Evolutionary conservation across 164 flowering plant species (phyloP).

Genomic region (Warburgia ugandensis): DNA sequence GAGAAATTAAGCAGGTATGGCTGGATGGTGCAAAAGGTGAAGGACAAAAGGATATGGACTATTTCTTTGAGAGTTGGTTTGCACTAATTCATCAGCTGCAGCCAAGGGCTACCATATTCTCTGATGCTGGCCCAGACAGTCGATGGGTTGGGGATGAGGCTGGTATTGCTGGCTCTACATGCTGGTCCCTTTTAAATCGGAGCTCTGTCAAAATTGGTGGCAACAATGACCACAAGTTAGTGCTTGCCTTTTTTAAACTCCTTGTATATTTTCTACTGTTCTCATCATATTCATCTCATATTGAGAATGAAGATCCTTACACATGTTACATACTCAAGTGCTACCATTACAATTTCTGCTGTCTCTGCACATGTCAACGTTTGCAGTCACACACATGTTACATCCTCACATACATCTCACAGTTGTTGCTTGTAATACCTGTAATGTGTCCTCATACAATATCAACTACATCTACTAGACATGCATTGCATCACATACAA

Average conservation of each 20-base stretch:
- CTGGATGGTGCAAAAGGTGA: slow-evolving; percentile 95
- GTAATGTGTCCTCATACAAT: too few relatives aligned
- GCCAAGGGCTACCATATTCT: slow-evolving; percentile 78
- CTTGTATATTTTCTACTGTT: neutral
- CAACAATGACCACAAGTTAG: slow-evolving; percentile 54
- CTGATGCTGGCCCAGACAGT: slow-evolving; percentile 92
- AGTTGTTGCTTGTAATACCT: too few relatives aligned
- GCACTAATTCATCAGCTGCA: slow-evolving; percentile 80
- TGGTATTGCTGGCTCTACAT: slow-evolving; percentile 72
- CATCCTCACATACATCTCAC: too few relatives aligned
- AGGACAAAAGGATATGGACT: slow-evolving; percentile 86
- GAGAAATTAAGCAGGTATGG: slow-evolving; percentile 68
- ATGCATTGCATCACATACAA: too few relatives aligned
- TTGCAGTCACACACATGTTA: too few relatives aligned
- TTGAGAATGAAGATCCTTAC: neutral
- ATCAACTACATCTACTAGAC: too few relatives aligned
- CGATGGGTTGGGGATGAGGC: slow-evolving; percentile 94
- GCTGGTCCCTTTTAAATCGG: slow-evolving; percentile 89
- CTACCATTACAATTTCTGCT: too few relatives aligned
- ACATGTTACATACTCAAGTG: too few relatives aligned
- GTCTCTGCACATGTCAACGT: too few relatives aligned
- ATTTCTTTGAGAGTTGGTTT: slow-evolving; percentile 84
- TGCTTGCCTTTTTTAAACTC: slow-evolving; percentile 3
- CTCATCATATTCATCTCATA: neutral
- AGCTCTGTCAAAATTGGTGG: slow-evolving; percentile 72